These are phyloP conservation scores for Leonotis leonurus DNA, from an alignment of 257 asterid genomes.

Conservation along the genomic window DNA sequence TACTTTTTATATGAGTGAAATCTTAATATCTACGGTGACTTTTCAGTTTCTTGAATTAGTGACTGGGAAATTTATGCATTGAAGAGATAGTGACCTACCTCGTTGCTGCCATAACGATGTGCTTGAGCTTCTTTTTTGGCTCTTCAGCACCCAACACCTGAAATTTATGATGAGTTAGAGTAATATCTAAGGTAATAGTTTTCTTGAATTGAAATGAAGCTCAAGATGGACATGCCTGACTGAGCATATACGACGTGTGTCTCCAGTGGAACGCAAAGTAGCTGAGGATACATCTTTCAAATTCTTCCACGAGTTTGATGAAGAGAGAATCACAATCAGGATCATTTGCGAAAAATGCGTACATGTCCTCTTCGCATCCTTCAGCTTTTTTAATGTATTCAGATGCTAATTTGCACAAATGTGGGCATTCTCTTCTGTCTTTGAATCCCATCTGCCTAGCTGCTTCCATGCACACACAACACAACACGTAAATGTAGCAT, in stretches of 20 bases:
- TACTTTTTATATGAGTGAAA: background rate
- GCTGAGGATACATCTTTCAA: constrained; percentile 82
- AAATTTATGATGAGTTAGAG: background rate
- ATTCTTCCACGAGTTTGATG: constrained; percentile 79
- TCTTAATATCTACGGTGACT: too few species aligned
- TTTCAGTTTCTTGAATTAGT: too few species aligned
- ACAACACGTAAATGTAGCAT: background rate
- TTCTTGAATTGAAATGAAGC: background rate
- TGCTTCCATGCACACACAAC: constrained; percentile 29
- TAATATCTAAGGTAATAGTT: background rate
- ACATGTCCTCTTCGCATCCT: constrained; percentile 76
- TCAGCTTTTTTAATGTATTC: constrained; percentile 71
- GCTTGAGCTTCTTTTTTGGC: constrained; percentile 74
- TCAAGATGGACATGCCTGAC: constrained; percentile 48
- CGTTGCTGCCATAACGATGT: constrained; percentile 88
- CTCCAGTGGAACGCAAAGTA: constrained; percentile 93
- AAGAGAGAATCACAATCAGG: constrained; percentile 81
- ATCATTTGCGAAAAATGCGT: constrained; percentile 54
- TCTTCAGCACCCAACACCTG: constrained; percentile 79
- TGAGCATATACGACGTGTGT: constrained; percentile 67
- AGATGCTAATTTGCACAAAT: constrained; percentile 73
- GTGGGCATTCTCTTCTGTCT: constrained; percentile 69
- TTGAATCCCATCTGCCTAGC: constrained; percentile 88
- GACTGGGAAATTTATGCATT: too few species aligned
- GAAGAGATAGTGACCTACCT: constrained; percentile 52